Base-by-base conservation (phyloP, 2,329 filamentous ascomycete species). In the Cadophora gregata region DNA sequence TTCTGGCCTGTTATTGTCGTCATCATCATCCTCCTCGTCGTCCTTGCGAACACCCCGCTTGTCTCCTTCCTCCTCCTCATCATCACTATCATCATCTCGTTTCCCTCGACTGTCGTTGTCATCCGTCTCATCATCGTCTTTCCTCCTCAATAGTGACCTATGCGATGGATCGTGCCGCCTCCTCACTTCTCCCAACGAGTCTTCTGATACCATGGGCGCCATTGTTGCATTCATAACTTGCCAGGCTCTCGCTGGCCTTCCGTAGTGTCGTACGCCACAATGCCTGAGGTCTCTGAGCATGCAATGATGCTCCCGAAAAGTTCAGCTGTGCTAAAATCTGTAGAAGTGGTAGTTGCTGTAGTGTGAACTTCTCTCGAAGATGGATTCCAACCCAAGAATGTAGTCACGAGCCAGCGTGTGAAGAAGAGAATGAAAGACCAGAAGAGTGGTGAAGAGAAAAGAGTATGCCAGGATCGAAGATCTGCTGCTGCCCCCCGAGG, bases 351-450 rank as follows among this genome's bases (percentile, higher is more conserved):
- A 62, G 31, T 38, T 14, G 36, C 24, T 61, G 48, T 47, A 56
- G 60, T 50, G 61, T 64, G 62, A 64, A 68, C 65, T 33, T 58
- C 61, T 63, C 61, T 47, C 27, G 63, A 66, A 69, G 48, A 67
- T 59, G 62, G 69, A 55, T 66, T 65, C 66, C 68, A 69, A 67
- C 56, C 65, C 53, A 71, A 69, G 67, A 73, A 74, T 62, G 60
- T 67, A 71, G 60, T 69, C 74, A 77, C 75, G 75, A 76, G 64
- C 75, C 75, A 76, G 75, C 67, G 75, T 75, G 74, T 70, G 59
- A 65, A 73, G 70, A 75, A 70, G 51, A 63, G 63, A 71, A 60
- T 59, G 59, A 64, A 56, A 70, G 66, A 47, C 58, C 69, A 66
- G 65, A 62, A 69, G 62, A 70, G 55, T 66, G 63, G 55, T 47